These are phyloP conservation scores for Rhodosporidiobolus odoratus DNA, from an alignment of 768 basidiomycete genomes.

Conservation along the genomic window DNA sequence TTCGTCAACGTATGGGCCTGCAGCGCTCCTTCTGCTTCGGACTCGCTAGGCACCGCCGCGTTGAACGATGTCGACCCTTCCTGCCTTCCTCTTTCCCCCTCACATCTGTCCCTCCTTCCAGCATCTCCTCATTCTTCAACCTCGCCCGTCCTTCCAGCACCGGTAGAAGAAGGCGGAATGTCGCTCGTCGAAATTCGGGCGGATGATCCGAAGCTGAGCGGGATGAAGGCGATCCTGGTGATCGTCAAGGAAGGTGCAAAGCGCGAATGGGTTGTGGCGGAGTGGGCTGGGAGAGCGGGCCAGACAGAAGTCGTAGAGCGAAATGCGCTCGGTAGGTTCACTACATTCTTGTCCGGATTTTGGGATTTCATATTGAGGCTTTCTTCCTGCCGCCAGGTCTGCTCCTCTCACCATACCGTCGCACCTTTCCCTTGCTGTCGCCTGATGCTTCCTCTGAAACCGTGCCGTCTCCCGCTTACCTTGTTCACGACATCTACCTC, in stretches of 20 bases:
- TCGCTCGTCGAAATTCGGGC: slow-evolving; percentile 11
- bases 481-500: slow-evolving; percentile 12
- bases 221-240: background rate
- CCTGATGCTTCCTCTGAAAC: background rate
- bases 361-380: background rate
- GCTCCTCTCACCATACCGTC: background rate
- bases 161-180: slow-evolving; percentile 1
- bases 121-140: background rate
- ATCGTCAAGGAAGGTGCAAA: background rate
- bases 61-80: background rate
- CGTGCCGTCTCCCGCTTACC: background rate
- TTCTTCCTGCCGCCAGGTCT: background rate
- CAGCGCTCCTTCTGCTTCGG: background rate
- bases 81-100: slow-evolving; percentile 14
- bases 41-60: background rate
- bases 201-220: background rate
- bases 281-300: slow-evolving; percentile 14
- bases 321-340: slow-evolving; percentile 9
- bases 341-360: no score
- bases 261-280: slow-evolving; percentile 19
- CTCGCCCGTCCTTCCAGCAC: slow-evolving; percentile 27
- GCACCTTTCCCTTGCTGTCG: background rate
- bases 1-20: slow-evolving; percentile 23
- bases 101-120: slow-evolving; percentile 15
- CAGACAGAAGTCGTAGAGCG: slow-evolving; percentile 12